A percentile compares a stretch with the other conserved stretches of the same genome.
These are phyloP conservation scores for Brassica napus DNA, from an alignment of 345 rosid genomes.

Conservation along the genomic window Da-Ae NC_063435.1:26561001-26561500, in stretches of 20 bases:
- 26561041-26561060: neutral
- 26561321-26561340: constrained; percentile 61
- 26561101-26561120: neutral
- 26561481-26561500: constrained; percentile 24
- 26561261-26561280: constrained; percentile 69
- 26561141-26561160: constrained; percentile 5
- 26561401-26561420: constrained; percentile 76
- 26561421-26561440: constrained; percentile 85
- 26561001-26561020: constrained; percentile 16
- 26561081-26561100: neutral
- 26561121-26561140: constrained; percentile 3
- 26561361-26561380: constrained; percentile 95
- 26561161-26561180: neutral
- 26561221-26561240: constrained; percentile 72
- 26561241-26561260: constrained; percentile 75
- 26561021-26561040: constrained; percentile 16
- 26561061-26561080: constrained; percentile 1
- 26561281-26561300: constrained; percentile 72
- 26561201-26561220: neutral
- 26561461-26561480: constrained; percentile 80
- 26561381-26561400: constrained; percentile 91
- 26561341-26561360: constrained; percentile 64
- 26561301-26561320: constrained; percentile 78
- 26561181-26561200: neutral
- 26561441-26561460: constrained; percentile 94